These are phyloP conservation scores for Aspergillus sp. DNA, from an alignment of 2,329 filamentous ascomycete genomes.

Conservation along the genomic window DNA sequence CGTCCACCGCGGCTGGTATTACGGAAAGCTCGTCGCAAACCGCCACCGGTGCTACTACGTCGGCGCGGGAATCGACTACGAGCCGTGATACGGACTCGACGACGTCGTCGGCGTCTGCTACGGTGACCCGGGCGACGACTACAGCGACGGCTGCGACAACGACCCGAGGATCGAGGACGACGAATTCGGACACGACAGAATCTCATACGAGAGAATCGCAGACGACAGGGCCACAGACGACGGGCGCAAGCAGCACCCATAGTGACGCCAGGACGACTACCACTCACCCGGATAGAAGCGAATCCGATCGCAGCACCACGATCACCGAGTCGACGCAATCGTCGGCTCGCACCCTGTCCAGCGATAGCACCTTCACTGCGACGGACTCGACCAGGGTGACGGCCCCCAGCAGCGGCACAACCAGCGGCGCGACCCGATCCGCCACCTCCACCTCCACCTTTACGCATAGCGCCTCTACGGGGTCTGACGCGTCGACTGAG, in stretches of 20 bases:
- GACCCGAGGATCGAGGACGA: not conserved
- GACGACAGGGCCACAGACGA: not conserved
- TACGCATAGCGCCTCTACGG: not conserved
- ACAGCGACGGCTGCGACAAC: not conserved
- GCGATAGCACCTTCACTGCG: not conserved
- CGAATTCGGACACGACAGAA: not conserved
- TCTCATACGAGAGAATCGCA: too few relatives aligned
- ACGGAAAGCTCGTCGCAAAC: not conserved
- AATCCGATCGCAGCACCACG: not conserved
- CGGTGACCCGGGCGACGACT: not conserved
- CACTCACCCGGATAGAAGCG: not conserved
- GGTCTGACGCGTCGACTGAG: not conserved
- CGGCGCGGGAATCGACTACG: not conserved
- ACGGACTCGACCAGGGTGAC: not conserved
- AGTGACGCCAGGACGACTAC: not conserved
- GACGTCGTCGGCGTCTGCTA: not conserved
- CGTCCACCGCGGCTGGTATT: not conserved
- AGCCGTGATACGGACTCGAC: not conserved
- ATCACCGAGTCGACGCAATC: not conserved
- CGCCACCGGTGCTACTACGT: not conserved
- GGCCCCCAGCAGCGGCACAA: not conserved
- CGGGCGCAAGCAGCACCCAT: not conserved
- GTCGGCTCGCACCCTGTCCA: not conserved
- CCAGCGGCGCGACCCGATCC: not conserved
- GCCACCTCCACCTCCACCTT: not conserved